Evolutionary conservation across 768 basidiomycete species (phyloP).

Genomic region (Boletus sensibilis): DNA sequence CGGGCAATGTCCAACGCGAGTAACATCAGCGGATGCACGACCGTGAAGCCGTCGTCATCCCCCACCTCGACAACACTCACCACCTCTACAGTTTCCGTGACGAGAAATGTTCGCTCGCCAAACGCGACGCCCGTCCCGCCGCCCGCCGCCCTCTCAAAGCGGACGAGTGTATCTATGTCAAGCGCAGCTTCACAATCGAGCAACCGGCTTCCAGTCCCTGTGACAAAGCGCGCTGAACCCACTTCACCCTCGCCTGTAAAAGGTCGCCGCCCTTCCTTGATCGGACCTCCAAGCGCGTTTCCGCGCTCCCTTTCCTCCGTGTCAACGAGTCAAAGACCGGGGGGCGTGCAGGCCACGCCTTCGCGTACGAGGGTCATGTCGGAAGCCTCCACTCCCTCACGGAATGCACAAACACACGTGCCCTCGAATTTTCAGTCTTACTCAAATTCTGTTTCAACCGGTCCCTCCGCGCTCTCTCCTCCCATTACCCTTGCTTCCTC

Average conservation of each 20-base stretch:
- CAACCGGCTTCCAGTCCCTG: conserved; percentile 42
- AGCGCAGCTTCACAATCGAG: conserved; percentile 34
- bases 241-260: conserved; percentile 29
- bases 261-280: conserved; percentile 28
- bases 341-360: conserved; percentile 34
- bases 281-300: conserved; percentile 30
- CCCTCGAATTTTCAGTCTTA: conserved; percentile 24
- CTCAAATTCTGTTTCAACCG: conserved; percentile 28
- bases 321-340: conserved; percentile 15
- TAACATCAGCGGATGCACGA: conserved; percentile 48
- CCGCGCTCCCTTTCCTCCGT: conserved; percentile 18
- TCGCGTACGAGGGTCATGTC: conserved; percentile 46
- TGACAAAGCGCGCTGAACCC: conserved; percentile 27
- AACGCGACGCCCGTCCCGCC: conserved; percentile 51
- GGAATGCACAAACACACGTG: conserved; percentile 24
- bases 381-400: conserved; percentile 34
- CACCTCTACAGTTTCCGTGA: conserved; percentile 26
- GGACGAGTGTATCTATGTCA: conserved; percentile 39
- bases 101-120: conserved; percentile 39
- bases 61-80: conserved; percentile 26
- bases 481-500: conserved; percentile 42
- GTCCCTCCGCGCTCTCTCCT: conserved; percentile 27
- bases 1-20: conserved; percentile 54
- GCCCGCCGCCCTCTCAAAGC: conserved; percentile 35
- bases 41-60: conserved; percentile 39